A percentile compares a stretch with the other conserved stretches of the same genome.
Conservation (phyloP, 331 rosid genomes). For the Telfairia occidentalis region DNA sequence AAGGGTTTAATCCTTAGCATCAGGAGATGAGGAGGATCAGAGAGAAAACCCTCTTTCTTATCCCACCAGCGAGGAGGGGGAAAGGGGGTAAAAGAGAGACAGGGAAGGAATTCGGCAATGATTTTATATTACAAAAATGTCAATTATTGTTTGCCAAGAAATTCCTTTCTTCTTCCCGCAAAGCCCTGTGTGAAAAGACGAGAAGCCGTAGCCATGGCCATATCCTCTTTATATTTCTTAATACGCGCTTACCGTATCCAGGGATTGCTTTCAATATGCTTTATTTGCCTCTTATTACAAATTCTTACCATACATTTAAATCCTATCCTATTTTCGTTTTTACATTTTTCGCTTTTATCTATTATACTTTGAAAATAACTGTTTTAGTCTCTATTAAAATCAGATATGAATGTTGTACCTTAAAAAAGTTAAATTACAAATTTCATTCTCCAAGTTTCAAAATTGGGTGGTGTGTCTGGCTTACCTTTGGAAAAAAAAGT, state of each 20-base stretch:
- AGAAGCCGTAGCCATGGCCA: background rate
- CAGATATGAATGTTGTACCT: too few species aligned
- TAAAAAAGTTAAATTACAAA: too few species aligned
- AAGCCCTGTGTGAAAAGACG: constrained; percentile 9
- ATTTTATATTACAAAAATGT: background rate
- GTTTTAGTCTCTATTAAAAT: too few species aligned
- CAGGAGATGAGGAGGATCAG: constrained; percentile 15
- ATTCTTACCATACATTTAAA: too few species aligned
- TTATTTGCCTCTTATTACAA: background rate
- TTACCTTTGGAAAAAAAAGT: too few species aligned
- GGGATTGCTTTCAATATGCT: background rate
- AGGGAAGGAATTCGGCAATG: background rate
- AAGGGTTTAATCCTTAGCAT: constrained; percentile 8
- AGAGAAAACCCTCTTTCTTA: constrained; percentile 13
- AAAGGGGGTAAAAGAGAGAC: constrained; percentile 8
- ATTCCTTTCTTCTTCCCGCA: background rate
- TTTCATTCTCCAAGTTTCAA: too few species aligned
- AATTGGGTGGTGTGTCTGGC: too few species aligned
- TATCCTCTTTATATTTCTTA: background rate
- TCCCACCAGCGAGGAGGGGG: constrained; percentile 13
- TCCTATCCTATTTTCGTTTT: too few species aligned
- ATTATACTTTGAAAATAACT: too few species aligned
- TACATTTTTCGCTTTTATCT: too few species aligned
- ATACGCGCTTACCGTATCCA: background rate
- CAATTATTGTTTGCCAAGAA: background rate